phyloP scores from a whole-genome alignment of 768 basidiomycete genomes.

The Lentinus brumalis region DNA sequence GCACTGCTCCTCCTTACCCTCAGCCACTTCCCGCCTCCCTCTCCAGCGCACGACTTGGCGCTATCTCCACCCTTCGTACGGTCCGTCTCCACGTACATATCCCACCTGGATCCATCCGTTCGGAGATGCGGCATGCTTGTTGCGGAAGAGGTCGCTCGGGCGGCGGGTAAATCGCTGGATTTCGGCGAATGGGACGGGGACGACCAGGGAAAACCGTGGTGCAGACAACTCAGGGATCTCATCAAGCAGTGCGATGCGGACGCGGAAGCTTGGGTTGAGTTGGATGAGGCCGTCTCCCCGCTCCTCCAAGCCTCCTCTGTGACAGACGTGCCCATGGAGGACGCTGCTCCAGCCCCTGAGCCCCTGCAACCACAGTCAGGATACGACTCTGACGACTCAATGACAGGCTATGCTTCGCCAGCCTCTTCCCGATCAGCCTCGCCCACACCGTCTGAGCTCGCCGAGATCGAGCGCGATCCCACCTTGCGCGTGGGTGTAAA shows the following conservation, averaged over 20 bases:
- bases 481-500: constrained; percentile 69
- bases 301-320: no score
- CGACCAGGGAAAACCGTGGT: constrained; percentile 66
- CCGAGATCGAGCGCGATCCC: constrained; percentile 85
- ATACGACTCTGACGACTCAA: constrained; percentile 81
- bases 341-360: no score
- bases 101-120: constrained; percentile 72
- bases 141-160: constrained; percentile 75
- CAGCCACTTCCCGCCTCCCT: constrained; percentile 56
- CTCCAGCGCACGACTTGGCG: constrained; percentile 47
- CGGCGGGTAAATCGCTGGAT: constrained; percentile 63
- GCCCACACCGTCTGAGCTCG: constrained; percentile 79
- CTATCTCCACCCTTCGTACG: constrained; percentile 63
- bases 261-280: constrained; percentile 29
- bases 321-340: no score
- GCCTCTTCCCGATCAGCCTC: constrained; percentile 73
- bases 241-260: constrained; percentile 54
- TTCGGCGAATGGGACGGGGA: constrained; percentile 88
- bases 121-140: constrained; percentile 92
- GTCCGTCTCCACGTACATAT: constrained; percentile 73
- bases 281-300: constrained; percentile 18
- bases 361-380: constrained; percentile 23
- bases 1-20: constrained; percentile 65
- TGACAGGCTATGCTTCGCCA: constrained; percentile 74
- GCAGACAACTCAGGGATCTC: constrained; percentile 57